A percentile compares a stretch with the other conserved stretches of the same genome.
phyloP scores from a whole-genome alignment of 352 stramenopile genomes.

The Pelagophyceae sp. region DNA sequence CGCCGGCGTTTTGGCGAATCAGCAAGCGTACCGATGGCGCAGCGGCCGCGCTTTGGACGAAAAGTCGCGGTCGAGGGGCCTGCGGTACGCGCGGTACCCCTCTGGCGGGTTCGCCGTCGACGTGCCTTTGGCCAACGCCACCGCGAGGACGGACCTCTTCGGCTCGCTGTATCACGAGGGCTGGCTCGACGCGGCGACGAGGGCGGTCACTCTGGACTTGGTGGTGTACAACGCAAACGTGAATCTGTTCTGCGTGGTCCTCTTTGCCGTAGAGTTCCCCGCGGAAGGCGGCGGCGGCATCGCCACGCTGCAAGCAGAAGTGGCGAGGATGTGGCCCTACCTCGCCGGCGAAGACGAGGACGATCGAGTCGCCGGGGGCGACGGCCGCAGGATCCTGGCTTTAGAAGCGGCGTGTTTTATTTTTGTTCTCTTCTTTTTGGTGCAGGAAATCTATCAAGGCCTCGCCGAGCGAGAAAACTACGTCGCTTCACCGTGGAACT shows the following conservation, averaged over 20 bases:
- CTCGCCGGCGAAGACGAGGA: background rate
- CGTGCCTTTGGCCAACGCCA: background rate
- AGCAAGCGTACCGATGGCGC: background rate
- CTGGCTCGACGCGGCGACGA: constrained; percentile 11
- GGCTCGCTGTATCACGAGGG: background rate
- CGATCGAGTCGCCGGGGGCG: background rate
- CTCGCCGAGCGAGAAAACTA: background rate
- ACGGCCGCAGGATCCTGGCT: background rate
- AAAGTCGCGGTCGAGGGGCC: background rate
- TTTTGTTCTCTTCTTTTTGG: constrained; percentile 2
- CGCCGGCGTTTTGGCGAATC: background rate
- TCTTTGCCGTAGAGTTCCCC: background rate
- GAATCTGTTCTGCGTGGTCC: background rate
- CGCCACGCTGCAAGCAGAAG: background rate
- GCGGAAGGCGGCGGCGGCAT: constrained; percentile 2
- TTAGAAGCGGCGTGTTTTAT: background rate
- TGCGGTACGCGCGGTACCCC: background rate
- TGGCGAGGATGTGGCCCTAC: background rate
- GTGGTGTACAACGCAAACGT: background rate
- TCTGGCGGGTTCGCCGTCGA: constrained; percentile 11
- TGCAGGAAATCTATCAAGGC: background rate
- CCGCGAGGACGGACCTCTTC: background rate
- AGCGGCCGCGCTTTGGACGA: background rate
- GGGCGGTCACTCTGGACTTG: background rate
- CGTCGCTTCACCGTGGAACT: background rate